Percentiles rank a stretch among this genome's conserved stretches.
Conservation (phyloP, 345 rosid genomes). For the Populus deltoides region DNA sequence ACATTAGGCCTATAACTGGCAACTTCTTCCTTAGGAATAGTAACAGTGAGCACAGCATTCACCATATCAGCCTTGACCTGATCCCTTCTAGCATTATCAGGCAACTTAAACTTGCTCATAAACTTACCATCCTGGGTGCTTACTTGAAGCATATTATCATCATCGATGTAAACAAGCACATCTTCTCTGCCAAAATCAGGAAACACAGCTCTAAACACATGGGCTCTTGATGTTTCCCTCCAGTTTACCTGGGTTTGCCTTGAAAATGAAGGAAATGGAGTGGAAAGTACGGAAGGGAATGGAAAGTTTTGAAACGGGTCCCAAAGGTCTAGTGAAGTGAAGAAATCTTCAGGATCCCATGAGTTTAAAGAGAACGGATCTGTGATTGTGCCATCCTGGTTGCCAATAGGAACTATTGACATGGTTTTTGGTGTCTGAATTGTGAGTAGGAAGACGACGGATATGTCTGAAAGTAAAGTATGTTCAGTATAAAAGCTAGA, state of each 20-base stretch:
- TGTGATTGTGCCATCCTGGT: background rate
- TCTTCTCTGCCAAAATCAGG: background rate
- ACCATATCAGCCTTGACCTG: conserved; percentile 9
- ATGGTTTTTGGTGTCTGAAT: background rate
- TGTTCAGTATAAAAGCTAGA: background rate
- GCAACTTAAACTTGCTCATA: conserved; percentile 28
- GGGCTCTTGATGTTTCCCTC: conserved; percentile 20
- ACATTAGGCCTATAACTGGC: conserved; percentile 1
- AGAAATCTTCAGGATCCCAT: conserved; percentile 16
- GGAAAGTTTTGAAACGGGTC: conserved; percentile 10
- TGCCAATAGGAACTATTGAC: conserved; percentile 9
- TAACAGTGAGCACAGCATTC: conserved; percentile 25
- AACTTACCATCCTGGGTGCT: conserved; percentile 28
- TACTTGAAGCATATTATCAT: conserved; percentile 19
- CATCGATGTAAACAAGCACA: conserved; percentile 27
- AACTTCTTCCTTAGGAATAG: conserved; percentile 15
- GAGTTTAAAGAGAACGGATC: background rate
- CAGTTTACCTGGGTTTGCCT: conserved; percentile 19
- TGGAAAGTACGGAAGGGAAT: background rate
- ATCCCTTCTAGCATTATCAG: conserved; percentile 19
- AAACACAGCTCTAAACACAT: conserved; percentile 27
- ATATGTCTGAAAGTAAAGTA: background rate
- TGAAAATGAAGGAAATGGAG: conserved; percentile 11
- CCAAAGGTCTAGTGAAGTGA: background rate
- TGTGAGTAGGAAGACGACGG: background rate